Conservation (phyloP, 1,284 basidiomycete genomes). For the Peniophora sp. region DNA sequence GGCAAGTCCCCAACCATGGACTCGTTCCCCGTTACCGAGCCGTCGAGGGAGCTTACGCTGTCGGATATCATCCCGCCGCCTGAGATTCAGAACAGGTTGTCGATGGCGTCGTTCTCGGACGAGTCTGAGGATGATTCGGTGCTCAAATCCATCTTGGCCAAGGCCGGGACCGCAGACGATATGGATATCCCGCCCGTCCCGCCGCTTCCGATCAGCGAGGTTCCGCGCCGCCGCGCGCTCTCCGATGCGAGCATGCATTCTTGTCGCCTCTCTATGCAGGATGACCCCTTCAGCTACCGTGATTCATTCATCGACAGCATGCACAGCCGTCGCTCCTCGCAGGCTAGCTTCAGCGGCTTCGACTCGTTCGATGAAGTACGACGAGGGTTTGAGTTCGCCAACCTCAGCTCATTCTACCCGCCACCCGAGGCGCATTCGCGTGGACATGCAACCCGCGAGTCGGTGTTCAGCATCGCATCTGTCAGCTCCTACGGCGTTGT, state of each 20-base stretch:
- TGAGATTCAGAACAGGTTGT: constrained; percentile 40
- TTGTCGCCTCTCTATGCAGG: constrained; percentile 19
- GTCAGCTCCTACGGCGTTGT: constrained; percentile 75
- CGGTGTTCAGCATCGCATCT: constrained; percentile 70
- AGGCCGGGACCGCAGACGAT: constrained; percentile 22
- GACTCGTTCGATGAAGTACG: constrained; percentile 69
- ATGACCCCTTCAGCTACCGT: constrained; percentile 13
- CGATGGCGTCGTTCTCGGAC: constrained; percentile 27
- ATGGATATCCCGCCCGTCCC: not conserved
- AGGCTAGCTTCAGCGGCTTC: constrained; percentile 58
- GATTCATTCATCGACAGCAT: constrained; percentile 9
- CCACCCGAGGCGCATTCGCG: constrained; percentile 28
- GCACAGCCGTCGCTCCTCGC: constrained; percentile 44
- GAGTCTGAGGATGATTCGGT: constrained; percentile 47
- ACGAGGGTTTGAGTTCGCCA: constrained; percentile 63
- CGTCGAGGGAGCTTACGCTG: constrained; percentile 40
- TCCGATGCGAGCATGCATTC: constrained; percentile 33
- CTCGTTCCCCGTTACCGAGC: constrained; percentile 16
- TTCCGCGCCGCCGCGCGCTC: constrained; percentile 27
- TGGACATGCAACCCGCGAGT: constrained; percentile 46
- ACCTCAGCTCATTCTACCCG: constrained; percentile 60
- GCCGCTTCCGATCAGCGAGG: constrained; percentile 14
- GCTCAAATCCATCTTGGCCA: constrained; percentile 50
- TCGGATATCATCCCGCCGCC: constrained; percentile 69
- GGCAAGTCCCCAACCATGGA: constrained; percentile 29